These are phyloP conservation scores for Penicillium sp. DNA, from an alignment of 2,329 filamentous ascomycete species.

Conservation along the genomic window DNA sequence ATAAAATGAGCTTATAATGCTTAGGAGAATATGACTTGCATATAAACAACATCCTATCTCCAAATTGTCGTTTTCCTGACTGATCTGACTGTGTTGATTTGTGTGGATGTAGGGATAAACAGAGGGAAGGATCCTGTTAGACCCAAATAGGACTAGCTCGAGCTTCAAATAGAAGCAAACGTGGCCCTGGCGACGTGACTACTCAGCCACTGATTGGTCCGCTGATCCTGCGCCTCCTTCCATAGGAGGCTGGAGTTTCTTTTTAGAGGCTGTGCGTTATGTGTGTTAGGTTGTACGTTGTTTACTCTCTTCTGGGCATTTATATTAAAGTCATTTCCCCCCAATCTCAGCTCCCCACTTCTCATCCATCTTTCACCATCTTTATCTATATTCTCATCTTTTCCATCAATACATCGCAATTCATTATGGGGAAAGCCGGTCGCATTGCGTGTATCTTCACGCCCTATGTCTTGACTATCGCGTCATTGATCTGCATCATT, in stretches of 20 bases:
- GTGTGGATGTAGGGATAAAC: neutral
- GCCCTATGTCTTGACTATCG: constrained; percentile 79
- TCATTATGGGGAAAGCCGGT: constrained; percentile 68
- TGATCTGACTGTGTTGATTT: neutral
- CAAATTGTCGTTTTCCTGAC: neutral
- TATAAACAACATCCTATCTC: neutral
- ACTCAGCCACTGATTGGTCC: constrained; percentile 20
- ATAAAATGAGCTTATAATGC: neutral
- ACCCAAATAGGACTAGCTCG: constrained; percentile 12
- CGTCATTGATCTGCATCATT: constrained; percentile 67
- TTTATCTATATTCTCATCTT: constrained; percentile 1
- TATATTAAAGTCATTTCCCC: constrained; percentile 16
- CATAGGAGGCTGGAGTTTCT: constrained; percentile 21
- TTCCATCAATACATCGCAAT: neutral
- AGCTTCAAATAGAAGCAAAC: constrained; percentile 28
- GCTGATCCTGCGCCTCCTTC: constrained; percentile 22
- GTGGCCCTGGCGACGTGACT: constrained; percentile 24
- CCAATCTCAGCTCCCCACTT: neutral
- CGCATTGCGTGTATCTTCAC: constrained; percentile 83
- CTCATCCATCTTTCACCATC: constrained; percentile 1
- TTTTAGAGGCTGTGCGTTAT: constrained; percentile 20
- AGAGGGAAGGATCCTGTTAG: neutral
- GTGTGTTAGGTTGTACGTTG: neutral
- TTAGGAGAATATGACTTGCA: neutral
- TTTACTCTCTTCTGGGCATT: neutral